These are phyloP conservation scores for Halteria grandinella DNA, from an alignment of 73 alveolate species.

Conservation along the genomic window DNA sequence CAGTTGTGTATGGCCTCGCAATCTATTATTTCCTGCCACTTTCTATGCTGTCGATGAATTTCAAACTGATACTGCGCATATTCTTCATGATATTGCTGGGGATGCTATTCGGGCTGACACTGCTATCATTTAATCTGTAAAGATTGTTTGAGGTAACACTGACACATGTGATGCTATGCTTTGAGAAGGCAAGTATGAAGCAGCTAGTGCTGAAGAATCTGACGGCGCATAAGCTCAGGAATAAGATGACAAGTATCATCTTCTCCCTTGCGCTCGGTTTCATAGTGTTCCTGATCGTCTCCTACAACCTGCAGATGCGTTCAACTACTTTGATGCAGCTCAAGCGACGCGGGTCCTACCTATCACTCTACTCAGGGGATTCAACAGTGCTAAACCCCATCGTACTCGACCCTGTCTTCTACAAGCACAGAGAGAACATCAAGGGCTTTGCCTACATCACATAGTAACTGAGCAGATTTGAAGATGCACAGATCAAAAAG, in stretches of 20 bases:
- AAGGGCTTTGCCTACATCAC: conserved; percentile 25
- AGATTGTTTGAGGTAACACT: conserved; percentile 52
- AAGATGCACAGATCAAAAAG: neutral
- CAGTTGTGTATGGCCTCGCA: conserved; percentile 94
- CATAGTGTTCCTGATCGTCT: conserved; percentile 57
- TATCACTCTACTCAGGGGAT: conserved; percentile 4
- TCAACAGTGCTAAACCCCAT: neutral
- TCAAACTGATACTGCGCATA: conserved; percentile 85
- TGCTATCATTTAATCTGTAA: conserved; percentile 83
- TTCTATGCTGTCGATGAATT: conserved; percentile 84
- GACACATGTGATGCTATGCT: conserved; percentile 74
- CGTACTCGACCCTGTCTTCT: conserved; percentile 47
- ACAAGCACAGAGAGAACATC: conserved; percentile 22
- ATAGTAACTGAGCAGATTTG: neutral
- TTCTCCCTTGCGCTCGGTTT: conserved; percentile 78
- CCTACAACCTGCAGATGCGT: conserved; percentile 55
- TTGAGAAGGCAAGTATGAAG: conserved; percentile 83
- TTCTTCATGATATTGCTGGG: conserved; percentile 95
- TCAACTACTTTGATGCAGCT: conserved; percentile 34
- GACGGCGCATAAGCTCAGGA: conserved; percentile 94
- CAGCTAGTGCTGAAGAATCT: conserved; percentile 89
- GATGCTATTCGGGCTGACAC: conserved; percentile 90
- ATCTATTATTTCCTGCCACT: conserved; percentile 96
- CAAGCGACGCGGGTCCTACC: conserved; percentile 34
- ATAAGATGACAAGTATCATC: conserved; percentile 94